Conservation (phyloP, 441 rosid species). For the Omphalea diandra region DNA sequence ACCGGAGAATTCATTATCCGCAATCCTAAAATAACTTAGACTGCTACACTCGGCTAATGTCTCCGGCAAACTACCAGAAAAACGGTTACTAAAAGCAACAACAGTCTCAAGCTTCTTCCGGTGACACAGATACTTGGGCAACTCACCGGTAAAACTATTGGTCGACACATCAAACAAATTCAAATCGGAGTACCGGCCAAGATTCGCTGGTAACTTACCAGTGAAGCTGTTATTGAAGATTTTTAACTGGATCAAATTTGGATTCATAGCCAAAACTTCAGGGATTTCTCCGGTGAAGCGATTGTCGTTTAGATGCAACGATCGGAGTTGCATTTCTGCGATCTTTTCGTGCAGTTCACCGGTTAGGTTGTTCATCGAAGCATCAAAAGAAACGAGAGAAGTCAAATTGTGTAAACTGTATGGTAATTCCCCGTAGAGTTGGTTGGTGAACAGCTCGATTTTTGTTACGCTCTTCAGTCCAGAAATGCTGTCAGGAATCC, state of each 20-base stretch:
- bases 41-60: constrained; percentile 49
- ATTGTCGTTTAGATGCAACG: constrained; percentile 59
- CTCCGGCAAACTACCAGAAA: constrained; percentile 51
- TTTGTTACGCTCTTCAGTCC: constrained; percentile 34
- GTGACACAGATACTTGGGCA: constrained; percentile 57
- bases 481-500: constrained; percentile 47
- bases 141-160: constrained; percentile 45
- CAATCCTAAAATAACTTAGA: constrained; percentile 45
- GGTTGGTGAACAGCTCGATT: constrained; percentile 50
- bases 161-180: constrained; percentile 55
- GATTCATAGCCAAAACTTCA: constrained; percentile 42
- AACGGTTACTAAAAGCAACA: constrained; percentile 43
- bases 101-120: constrained; percentile 36
- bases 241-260: constrained; percentile 40
- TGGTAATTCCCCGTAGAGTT: constrained; percentile 51
- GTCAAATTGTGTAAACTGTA: constrained; percentile 47
- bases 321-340: constrained; percentile 38
- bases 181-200: constrained; percentile 52
- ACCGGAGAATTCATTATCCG: constrained; percentile 51
- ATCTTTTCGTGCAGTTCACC: constrained; percentile 46
- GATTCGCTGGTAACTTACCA: constrained; percentile 48
- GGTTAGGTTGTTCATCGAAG: constrained; percentile 55
- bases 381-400: constrained; percentile 40
- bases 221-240: constrained; percentile 73
- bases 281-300: constrained; percentile 53